phyloP scores from a whole-genome alignment of 805 yeast species.

The Scheffersomyces lignosus region DNA sequence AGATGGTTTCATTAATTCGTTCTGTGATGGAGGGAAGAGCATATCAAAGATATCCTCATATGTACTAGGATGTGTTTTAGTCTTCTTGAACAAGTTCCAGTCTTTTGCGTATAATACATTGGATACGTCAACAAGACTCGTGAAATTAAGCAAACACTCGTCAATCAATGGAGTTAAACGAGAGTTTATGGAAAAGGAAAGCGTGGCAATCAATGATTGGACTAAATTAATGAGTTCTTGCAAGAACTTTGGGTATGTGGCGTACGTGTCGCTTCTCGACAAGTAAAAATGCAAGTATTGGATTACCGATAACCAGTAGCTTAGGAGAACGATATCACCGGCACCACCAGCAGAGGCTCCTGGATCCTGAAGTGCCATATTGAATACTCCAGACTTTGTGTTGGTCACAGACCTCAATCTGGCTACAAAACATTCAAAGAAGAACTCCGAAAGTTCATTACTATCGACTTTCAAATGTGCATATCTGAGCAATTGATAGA shows the following conservation, averaged over 20 bases:
- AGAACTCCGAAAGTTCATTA: slow-evolving; percentile 53
- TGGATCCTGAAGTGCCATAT: slow-evolving; percentile 32
- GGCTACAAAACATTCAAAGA: slow-evolving; percentile 60
- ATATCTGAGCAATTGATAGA: slow-evolving; percentile 70
- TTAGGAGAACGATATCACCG: slow-evolving; percentile 67
- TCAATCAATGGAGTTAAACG: slow-evolving; percentile 59
- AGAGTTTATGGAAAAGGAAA: slow-evolving; percentile 64
- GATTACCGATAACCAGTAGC: slow-evolving; percentile 86
- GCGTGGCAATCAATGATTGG: slow-evolving; percentile 64
- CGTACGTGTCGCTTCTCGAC: slow-evolving; percentile 59
- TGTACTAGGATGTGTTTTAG: slow-evolving; percentile 45
- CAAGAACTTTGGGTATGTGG: slow-evolving; percentile 53
- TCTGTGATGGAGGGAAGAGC: slow-evolving; percentile 82
- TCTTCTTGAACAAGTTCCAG: slow-evolving; percentile 53
- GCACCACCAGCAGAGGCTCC: slow-evolving; percentile 26
- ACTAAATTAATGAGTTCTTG: slow-evolving; percentile 57
- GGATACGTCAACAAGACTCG: slow-evolving; percentile 79
- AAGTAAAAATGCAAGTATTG: slow-evolving; percentile 78
- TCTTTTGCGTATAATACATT: slow-evolving; percentile 73
- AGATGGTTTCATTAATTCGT: slow-evolving; percentile 81
- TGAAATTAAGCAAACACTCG: slow-evolving; percentile 69
- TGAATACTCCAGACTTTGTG: slow-evolving; percentile 59
- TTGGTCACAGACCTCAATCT: slow-evolving; percentile 60
- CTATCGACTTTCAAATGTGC: slow-evolving; percentile 60
- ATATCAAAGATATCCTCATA: slow-evolving; percentile 74